Base-by-base conservation (phyloP, 208 protist species). In the Leishmania mexicana region DNA sequence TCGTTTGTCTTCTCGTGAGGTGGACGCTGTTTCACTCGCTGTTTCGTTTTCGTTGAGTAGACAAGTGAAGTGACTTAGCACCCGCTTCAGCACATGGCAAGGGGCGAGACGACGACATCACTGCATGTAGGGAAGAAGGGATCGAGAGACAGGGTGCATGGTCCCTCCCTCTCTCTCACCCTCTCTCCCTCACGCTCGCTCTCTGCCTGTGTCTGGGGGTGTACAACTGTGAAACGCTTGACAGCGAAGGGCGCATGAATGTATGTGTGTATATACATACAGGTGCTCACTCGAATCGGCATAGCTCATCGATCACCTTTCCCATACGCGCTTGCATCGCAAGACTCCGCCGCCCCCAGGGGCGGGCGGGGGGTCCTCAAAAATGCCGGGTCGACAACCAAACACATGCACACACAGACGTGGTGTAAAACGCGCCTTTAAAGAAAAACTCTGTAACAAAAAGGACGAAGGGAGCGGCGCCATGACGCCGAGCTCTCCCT, bases 201-300 rank as follows among this genome's bases (percentile, higher is more conserved):
- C 58, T 64, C 58, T 28, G 58, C 28, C 58, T 64, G 58, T 64
- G 58, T 31, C 0, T 31, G 7, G 31, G 31, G 11, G n/a, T 6
- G 31, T 40, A 15, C 62, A 17, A 40, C 31, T 40, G 2, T 40
- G 10, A 7, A 28, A 68, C 31, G 31, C 28, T 21, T 68, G 13
- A 28, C 10, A 65, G 60, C 38, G 62, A 68, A 68, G 31, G 31
- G 53, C 67, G 40, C 24, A 51, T 62, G 83, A 62, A 24, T 70
- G 53, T 62, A n/a, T 78, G 51, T 81, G 17, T 79, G 31, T 31
- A 24, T 53, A 53, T 81, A 49, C 60, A 38, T 65, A 53, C 47
- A 78, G 10, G 38, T 49, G 35, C 3, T n/a, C 31, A 40, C 28
- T n/a, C 35, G 51, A 49, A 42, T 31, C 35, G 67, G 53, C 35